A percentile compares a stretch with the other conserved stretches of the same genome.
Conservation (phyloP, 495 filamentous ascomycete genomes). For the Paragyromitra xinjiangensis region DNA sequence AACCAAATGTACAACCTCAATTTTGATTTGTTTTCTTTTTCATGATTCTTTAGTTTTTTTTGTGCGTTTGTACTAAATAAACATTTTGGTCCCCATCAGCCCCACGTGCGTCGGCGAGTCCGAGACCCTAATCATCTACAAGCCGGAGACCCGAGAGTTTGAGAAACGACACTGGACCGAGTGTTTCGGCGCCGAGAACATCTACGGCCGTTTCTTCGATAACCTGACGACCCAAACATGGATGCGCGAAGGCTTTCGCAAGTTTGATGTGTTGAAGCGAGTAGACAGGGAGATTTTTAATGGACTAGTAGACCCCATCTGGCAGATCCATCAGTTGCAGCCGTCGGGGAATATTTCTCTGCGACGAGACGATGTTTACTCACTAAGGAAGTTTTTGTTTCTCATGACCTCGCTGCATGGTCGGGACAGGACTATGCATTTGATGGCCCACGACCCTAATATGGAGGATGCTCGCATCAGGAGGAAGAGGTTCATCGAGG, state of each 20-base stretch:
- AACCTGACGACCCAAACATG: conserved; percentile 54
- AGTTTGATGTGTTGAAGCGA: conserved; percentile 54
- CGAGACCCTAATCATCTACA: conserved; percentile 56
- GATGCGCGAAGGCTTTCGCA: conserved; percentile 48
- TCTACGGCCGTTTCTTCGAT: conserved; percentile 57
- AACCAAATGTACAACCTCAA: conserved; percentile 56
- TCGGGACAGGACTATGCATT: conserved; percentile 56
- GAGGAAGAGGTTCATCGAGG: conserved; percentile 56
- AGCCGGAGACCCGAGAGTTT: conserved; percentile 53
- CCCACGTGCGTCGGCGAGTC: conserved; percentile 53
- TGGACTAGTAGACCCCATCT: conserved; percentile 56
- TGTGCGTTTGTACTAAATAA: conserved; percentile 45
- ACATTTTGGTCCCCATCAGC: conserved; percentile 30
- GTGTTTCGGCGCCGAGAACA: conserved; percentile 56
- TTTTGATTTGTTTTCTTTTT: conserved; percentile 46
- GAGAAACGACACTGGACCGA: conserved; percentile 55
- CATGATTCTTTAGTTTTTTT: conserved; percentile 14
- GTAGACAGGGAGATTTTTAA: conserved; percentile 57
- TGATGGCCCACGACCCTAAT: conserved; percentile 52
- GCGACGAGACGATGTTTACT: conserved; percentile 55
- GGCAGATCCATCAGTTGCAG: conserved; percentile 57
- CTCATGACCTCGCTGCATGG: conserved; percentile 53
- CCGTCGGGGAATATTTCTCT: conserved; percentile 44
- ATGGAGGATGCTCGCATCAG: conserved; percentile 55
- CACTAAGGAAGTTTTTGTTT: conserved; percentile 56